These are phyloP conservation scores for Hyaloscypha finlandica DNA, from an alignment of 495 filamentous ascomycete genomes.

Conservation along the genomic window DNA sequence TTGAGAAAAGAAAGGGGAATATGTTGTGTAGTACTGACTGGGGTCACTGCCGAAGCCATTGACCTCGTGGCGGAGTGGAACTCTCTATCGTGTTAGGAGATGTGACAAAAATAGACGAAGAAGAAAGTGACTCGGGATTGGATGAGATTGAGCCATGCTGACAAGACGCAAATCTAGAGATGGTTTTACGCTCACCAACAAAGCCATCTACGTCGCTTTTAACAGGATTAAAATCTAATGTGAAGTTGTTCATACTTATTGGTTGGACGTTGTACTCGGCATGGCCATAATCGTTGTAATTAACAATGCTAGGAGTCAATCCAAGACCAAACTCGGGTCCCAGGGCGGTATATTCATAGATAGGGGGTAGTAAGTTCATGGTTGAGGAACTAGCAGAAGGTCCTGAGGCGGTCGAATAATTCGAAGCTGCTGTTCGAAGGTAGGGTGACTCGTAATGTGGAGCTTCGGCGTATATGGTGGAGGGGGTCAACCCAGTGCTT, in stretches of 20 bases:
- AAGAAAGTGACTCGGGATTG: constrained; percentile 31
- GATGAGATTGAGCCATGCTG: constrained; percentile 35
- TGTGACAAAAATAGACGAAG: constrained; percentile 37
- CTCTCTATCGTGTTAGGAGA: constrained; percentile 39
- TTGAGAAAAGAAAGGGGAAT: constrained; percentile 56
- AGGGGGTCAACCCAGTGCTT: constrained; percentile 19
- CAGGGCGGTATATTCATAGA: constrained; percentile 55
- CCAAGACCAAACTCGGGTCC: constrained; percentile 66
- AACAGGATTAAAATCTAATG: constrained; percentile 45
- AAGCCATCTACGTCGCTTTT: constrained; percentile 50
- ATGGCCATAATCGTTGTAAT: constrained; percentile 50
- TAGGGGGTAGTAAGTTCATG: constrained; percentile 78
- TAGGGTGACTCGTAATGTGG: constrained; percentile 38
- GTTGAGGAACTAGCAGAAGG: constrained; percentile 78
- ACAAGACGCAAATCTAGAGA: constrained; percentile 32
- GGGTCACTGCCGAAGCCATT: constrained; percentile 38
- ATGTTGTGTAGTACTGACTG: constrained; percentile 33
- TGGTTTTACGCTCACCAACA: constrained; percentile 76
- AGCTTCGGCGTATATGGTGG: constrained; percentile 27
- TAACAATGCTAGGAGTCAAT: constrained; percentile 67
- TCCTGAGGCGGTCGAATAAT: constrained; percentile 74
- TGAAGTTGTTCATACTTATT: constrained; percentile 58
- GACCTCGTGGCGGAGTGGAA: constrained; percentile 32
- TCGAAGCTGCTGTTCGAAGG: constrained; percentile 51
- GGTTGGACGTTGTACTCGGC: constrained; percentile 40